Percentiles rank a stretch among this genome's conserved stretches.
phyloP scores from a whole-genome alignment of 192 early-diverging fungal genomes.

The Mortierella antarctica region DNA sequence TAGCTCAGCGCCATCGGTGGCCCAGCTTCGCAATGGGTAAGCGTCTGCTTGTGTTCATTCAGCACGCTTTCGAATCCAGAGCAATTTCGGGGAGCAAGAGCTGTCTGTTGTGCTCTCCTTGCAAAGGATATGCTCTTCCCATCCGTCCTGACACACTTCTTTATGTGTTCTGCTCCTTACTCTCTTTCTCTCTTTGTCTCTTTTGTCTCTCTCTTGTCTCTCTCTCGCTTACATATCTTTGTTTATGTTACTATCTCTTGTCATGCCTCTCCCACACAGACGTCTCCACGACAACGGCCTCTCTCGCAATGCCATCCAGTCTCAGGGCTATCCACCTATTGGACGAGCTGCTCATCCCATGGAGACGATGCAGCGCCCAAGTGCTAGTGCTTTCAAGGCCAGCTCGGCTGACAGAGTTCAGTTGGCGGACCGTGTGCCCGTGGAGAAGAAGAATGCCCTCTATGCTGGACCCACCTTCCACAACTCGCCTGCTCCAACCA shows the following conservation, averaged over 20 bases:
- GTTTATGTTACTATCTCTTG: too few relatives aligned
- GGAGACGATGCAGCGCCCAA: slow-evolving; percentile 11
- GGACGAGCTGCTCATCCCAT: not conserved
- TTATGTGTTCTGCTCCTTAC: not conserved
- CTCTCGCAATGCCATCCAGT: too few relatives aligned
- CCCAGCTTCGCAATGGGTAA: slow-evolving; percentile 18
- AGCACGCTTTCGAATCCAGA: not conserved
- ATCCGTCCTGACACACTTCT: too few relatives aligned
- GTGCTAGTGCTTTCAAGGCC: slow-evolving; percentile 2
- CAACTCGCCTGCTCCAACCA: slow-evolving; percentile 65
- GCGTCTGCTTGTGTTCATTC: not conserved
- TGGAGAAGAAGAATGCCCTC: slow-evolving; percentile 38
- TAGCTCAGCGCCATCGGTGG: slow-evolving; percentile 25
- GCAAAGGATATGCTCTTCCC: too few relatives aligned
- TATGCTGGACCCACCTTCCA: slow-evolving; percentile 70
- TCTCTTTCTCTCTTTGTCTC: not conserved
- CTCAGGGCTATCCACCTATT: not conserved
- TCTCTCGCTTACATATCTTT: too few relatives aligned
- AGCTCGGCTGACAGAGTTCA: slow-evolving; percentile 10
- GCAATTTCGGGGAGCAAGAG: not conserved
- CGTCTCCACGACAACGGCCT: too few relatives aligned
- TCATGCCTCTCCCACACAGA: too few relatives aligned
- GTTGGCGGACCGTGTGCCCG: slow-evolving; percentile 5
- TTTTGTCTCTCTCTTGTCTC: not conserved
- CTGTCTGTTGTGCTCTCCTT: not conserved